Base-by-base conservation (phyloP, 2,329 filamentous ascomycete genomes). In the Colletotrichum theobromicola region DNA sequence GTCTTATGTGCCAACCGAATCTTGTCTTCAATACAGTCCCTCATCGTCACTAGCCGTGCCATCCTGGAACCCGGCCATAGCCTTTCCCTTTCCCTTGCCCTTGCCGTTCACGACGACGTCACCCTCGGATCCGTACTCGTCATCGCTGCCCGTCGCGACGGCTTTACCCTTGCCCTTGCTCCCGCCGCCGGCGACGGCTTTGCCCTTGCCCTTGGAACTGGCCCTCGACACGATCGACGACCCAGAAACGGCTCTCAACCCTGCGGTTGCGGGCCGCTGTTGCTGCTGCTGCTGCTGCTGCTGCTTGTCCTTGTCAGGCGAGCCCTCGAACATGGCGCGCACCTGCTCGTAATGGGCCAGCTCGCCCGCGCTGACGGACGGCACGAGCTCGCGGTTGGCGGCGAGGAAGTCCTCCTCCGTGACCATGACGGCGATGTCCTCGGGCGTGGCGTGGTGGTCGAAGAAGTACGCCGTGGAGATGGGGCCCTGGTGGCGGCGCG, bases 391-490 rank as follows among this genome's bases (percentile, higher is more conserved):
- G 57, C 87, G 87, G 80, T 96, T 92, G 1, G 97, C 97, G 30
- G 91, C 90, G 26, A 93, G 82, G 81, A 99, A 99, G 83, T 99
- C 97, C 63, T 94, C 90, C 83, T 98, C 96, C 1, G 92, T 94
- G 32, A 99, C 97, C 85, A 94, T 92, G 77, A 99, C 96, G 30
- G 93, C 91, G 2, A 96, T 91, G 81, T 99, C 97, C 61, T 94
- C 94, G 13, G 93, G 89, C 0, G 91, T 94, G 16, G 96, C 95
- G 77, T 94, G 88, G 84, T 98, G 96, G 81, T 99, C 97, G 82
- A 99, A 99, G 86, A 96, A 99, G 84, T 97, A 96, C 0, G 96
- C 96, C 2, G 96, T 97, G 2, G 94, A 94, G 76, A 98, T 90
- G 7, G 89, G 87, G 57, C 88, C 65, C 60, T 67, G 80, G 73